Percentiles rank a stretch among this genome's conserved stretches.
Evolutionary conservation across 768 basidiomycete genomes (phyloP).

Genomic region (Tulasnella sp.): DNA sequence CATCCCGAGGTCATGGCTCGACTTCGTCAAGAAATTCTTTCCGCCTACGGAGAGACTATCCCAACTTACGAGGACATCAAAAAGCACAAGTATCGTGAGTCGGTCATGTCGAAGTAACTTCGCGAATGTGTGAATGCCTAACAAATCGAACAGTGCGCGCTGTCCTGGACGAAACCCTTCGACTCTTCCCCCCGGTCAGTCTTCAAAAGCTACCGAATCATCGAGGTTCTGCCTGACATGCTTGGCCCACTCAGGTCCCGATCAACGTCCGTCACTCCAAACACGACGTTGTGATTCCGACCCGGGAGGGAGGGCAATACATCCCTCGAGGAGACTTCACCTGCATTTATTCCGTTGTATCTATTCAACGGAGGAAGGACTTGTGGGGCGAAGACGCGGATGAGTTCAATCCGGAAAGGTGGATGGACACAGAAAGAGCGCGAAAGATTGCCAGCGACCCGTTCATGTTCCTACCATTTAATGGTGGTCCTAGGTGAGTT

Average conservation of each 20-base stretch:
- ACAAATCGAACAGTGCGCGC: constrained; percentile 20
- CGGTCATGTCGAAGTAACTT: background rate
- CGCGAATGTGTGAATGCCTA: background rate
- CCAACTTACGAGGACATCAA: constrained; percentile 20
- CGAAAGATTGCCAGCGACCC: background rate
- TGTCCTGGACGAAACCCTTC: constrained; percentile 25
- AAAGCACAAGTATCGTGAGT: constrained; percentile 15
- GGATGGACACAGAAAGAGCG: constrained; percentile 16
- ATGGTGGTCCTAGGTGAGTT: constrained; percentile 10
- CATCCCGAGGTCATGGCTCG: constrained; percentile 18
- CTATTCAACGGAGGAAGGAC: constrained; percentile 21
- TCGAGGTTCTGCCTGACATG: background rate
- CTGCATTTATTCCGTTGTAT: background rate
- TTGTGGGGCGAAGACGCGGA: constrained; percentile 27
- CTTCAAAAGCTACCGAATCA: no score
- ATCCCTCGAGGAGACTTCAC: constrained; percentile 7
- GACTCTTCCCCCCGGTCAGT: constrained; percentile 26
- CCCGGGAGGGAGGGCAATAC: constrained; percentile 12
- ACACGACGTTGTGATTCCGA: constrained; percentile 14
- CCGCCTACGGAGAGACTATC: background rate
- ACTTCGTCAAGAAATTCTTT: constrained; percentile 20
- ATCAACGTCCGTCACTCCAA: constrained; percentile 17
- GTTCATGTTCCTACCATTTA: constrained; percentile 10
- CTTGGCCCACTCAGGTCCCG: background rate
- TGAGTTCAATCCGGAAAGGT: constrained; percentile 25